Evolutionary conservation across 768 basidiomycete genomes (phyloP).

Genomic region (Boletus reticulatus): DNA sequence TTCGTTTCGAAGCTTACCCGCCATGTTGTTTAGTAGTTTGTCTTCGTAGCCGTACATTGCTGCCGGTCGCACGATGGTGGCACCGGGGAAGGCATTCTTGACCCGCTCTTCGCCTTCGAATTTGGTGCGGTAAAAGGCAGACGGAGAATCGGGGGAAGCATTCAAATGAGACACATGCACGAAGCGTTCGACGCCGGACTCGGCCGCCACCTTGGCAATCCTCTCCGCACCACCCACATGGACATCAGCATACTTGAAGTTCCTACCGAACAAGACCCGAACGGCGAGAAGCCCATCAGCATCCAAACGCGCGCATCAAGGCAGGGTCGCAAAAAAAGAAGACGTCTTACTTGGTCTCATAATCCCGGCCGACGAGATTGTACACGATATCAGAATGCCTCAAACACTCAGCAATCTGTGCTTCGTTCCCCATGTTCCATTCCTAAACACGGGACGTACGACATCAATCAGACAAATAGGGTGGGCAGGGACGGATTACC

Average conservation of each 20-base stretch:
- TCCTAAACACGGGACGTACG: conserved; percentile 52
- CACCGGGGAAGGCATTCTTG: conserved; percentile 74
- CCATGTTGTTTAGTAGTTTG: conserved; percentile 88
- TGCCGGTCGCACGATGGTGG: conserved; percentile 86
- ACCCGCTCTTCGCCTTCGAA: conserved; percentile 88
- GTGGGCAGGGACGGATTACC: conserved; percentile 47
- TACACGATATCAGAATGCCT: conserved; percentile 95
- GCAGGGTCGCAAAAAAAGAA: conserved; percentile 8
- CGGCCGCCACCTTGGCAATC: conserved; percentile 81
- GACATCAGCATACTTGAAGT: conserved; percentile 80
- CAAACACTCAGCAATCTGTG: conserved; percentile 90
- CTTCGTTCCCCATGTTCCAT: conserved; percentile 91
- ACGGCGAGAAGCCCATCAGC: too few species aligned
- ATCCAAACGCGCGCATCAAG: neutral
- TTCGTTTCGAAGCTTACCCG: conserved; percentile 53
- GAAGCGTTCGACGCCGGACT: conserved; percentile 76
- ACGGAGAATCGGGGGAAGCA: conserved; percentile 74
- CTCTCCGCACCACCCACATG: conserved; percentile 79
- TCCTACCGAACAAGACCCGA: conserved; percentile 48
- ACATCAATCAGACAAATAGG: conserved; percentile 27
- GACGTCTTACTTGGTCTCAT: conserved; percentile 82
- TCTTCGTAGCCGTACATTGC: conserved; percentile 95
- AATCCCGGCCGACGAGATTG: conserved; percentile 93
- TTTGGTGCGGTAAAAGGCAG: conserved; percentile 86
- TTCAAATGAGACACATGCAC: conserved; percentile 96